These are phyloP conservation scores for Coprinellus aureogranulatus DNA, from an alignment of 768 basidiomycete species.

Conservation along the genomic window DNA sequence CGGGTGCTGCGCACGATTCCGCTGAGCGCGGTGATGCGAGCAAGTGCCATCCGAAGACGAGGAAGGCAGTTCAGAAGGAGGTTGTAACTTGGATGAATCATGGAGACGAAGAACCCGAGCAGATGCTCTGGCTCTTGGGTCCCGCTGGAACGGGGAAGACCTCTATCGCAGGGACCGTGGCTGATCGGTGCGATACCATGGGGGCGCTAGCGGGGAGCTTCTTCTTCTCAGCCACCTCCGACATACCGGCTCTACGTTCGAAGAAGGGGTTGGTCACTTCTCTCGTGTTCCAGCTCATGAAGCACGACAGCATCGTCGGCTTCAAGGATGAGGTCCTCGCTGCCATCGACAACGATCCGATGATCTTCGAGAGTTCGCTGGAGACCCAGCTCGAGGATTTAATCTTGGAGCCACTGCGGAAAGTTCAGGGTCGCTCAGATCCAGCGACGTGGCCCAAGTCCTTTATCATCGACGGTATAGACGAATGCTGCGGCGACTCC, in stretches of 20 bases:
- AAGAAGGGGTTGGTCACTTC: neutral
- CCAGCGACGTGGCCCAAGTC: neutral
- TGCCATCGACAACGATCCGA: neutral
- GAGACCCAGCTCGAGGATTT: neutral
- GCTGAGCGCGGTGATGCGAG: neutral
- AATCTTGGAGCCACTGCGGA: neutral
- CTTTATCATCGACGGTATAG: conserved; percentile 11
- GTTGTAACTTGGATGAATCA: neutral
- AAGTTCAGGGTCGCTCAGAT: neutral
- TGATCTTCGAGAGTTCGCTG: neutral
- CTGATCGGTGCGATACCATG: neutral
- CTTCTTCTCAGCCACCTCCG: conserved; percentile 10
- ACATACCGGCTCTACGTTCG: neutral
- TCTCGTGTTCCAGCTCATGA: neutral
- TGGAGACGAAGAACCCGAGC: neutral
- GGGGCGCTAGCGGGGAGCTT: conserved; percentile 5
- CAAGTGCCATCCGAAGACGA: neutral
- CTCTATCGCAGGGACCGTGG: conserved; percentile 7
- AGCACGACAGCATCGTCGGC: neutral
- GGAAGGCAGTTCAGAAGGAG: neutral
- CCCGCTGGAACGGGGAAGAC: conserved; percentile 12
- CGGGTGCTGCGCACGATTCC: neutral
- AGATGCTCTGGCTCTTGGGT: conserved; percentile 4
- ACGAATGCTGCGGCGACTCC: conserved; percentile 5
- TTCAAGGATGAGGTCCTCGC: neutral